phyloP scores from a whole-genome alignment of 192 early-diverging fungal species.

The Coemansia brasiliensis region DNA sequence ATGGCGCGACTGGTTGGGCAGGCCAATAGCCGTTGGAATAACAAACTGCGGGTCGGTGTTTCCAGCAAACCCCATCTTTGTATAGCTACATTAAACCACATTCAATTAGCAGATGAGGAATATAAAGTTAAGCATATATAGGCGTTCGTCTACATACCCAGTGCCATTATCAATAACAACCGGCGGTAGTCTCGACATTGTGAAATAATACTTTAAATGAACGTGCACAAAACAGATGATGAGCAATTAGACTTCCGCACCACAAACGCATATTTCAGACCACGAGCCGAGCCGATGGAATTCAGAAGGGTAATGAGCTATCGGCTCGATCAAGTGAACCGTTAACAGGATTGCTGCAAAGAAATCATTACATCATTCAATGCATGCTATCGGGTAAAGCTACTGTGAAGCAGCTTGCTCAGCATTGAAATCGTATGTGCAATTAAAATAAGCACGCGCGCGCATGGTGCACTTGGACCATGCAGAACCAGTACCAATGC shows the following conservation, averaged over 20 bases:
- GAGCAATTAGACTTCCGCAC: not conserved
- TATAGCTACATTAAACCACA: conserved; percentile 59
- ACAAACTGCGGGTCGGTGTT: conserved; percentile 97
- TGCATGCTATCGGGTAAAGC: no score
- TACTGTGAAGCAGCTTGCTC: no score
- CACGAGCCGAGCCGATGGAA: conserved; percentile 2
- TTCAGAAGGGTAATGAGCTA: no score
- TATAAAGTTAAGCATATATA: not conserved
- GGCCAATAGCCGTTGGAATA: conserved; percentile 90
- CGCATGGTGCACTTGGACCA: no score
- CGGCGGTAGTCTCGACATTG: conserved; percentile 60
- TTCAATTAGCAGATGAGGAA: not conserved
- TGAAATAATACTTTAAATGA: not conserved
- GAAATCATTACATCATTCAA: no score
- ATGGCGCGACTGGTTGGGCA: conserved; percentile 54
- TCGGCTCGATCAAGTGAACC: no score
- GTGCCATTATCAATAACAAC: conserved; percentile 99
- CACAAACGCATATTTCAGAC: not conserved
- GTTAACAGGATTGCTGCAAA: no score
- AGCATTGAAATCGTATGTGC: no score
- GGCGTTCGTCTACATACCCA: conserved; percentile 61
- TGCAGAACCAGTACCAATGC: no score
- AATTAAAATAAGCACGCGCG: no score
- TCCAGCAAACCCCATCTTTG: conserved; percentile 97
- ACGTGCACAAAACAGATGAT: not conserved